Conservation (phyloP, 192 early-diverging fungal species). For the Kappamyces sp. region DNA sequence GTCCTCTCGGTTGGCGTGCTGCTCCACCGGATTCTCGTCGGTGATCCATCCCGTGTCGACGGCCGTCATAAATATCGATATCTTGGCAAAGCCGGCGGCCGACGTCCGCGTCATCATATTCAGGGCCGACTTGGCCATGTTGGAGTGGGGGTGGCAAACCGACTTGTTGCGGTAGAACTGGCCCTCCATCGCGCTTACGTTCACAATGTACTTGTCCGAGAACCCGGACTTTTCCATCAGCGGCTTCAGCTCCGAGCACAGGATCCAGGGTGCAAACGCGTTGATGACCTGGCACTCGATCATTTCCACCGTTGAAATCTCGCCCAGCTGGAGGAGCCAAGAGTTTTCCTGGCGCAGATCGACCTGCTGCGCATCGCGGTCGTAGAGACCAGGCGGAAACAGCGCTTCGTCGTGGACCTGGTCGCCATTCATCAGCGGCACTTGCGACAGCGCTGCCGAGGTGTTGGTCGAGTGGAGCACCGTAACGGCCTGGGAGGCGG, state of each 20-base stretch:
- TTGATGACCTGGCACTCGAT: constrained; percentile 58
- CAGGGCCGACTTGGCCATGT: constrained; percentile 46
- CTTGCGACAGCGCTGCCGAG: constrained; percentile 40
- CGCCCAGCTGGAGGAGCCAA: constrained; percentile 45
- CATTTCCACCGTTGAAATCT: constrained; percentile 49
- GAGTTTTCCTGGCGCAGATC: constrained; percentile 44
- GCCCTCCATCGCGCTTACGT: constrained; percentile 55
- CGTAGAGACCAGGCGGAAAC: constrained; percentile 43
- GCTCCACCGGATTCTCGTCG: constrained; percentile 49
- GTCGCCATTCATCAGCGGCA: constrained; percentile 32
- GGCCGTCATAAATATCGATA: constrained; percentile 50
- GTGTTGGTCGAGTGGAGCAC: constrained; percentile 18
- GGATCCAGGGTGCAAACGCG: constrained; percentile 50
- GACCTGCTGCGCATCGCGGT: constrained; percentile 52
- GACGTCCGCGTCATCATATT: constrained; percentile 58
- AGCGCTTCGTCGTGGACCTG: background rate
- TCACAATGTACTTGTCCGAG: constrained; percentile 45
- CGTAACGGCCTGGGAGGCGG: constrained; percentile 2
- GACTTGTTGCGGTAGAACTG: constrained; percentile 53
- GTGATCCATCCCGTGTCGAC: constrained; percentile 61
- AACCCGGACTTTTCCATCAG: constrained; percentile 34
- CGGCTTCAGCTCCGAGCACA: constrained; percentile 44
- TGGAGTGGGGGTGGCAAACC: constrained; percentile 39
- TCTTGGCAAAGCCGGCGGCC: constrained; percentile 36
- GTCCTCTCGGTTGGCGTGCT: constrained; percentile 34